Evolutionary conservation across 2,329 filamentous ascomycete species (phyloP).

Genomic region (Fusarium tanahbumbuense): DNA sequence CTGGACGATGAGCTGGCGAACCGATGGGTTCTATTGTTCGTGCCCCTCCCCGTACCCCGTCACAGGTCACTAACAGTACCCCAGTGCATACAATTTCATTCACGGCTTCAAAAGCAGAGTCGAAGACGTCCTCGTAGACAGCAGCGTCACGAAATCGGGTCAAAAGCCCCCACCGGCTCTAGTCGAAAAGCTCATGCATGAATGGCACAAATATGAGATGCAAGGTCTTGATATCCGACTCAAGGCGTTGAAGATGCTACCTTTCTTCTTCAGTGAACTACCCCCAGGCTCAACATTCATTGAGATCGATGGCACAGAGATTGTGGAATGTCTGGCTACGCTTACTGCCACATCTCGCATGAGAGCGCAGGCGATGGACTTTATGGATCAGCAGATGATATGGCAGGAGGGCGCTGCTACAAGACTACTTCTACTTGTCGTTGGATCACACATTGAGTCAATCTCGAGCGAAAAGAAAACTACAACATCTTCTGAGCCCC

Average conservation of each 20-base stretch:
- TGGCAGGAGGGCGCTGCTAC: constrained; percentile 39
- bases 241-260: constrained; percentile 31
- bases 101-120: constrained; percentile 41
- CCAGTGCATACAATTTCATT: constrained; percentile 38
- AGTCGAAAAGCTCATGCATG: constrained; percentile 23
- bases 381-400: constrained; percentile 1
- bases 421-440: constrained; percentile 27
- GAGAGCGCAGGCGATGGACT: not conserved
- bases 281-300: constrained; percentile 5
- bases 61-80: fast-evolving
- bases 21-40: constrained; percentile 36
- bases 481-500: fast-evolving
- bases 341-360: constrained; percentile 11
- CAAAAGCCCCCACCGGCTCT: not conserved
- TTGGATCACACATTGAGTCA: constrained; percentile 29
- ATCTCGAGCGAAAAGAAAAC: not conserved
- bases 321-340: constrained; percentile 14
- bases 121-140: constrained; percentile 9
- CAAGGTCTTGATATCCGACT: constrained; percentile 20
- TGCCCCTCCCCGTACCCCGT: fast-evolving
- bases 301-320: constrained; percentile 13
- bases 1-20: constrained; percentile 36
- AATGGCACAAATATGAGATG: constrained; percentile 32
- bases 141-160: not conserved
- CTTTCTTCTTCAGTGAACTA: constrained; percentile 30